These are phyloP conservation scores for Calycina herbarum DNA, from an alignment of 2,329 filamentous ascomycete species.

Conservation along the genomic window DNA sequence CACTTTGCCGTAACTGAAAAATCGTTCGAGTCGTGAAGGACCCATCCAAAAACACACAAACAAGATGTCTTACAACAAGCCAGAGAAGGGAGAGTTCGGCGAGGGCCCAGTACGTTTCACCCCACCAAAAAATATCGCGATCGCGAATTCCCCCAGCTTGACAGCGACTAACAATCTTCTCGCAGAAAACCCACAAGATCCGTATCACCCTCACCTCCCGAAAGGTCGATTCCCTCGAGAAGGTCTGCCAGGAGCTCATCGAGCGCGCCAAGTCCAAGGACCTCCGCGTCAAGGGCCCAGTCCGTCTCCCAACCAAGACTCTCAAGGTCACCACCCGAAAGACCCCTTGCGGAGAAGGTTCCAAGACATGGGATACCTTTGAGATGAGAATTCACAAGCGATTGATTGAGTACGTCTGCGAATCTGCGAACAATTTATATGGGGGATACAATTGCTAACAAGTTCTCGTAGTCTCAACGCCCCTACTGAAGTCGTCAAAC, in stretches of 20 bases:
- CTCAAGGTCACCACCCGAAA: slow-evolving; percentile 81
- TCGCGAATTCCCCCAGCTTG: not conserved
- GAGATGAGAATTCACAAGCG: slow-evolving; percentile 99
- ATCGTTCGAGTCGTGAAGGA: slow-evolving; percentile 81
- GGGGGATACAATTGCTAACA: not conserved
- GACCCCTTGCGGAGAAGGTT: slow-evolving; percentile 99
- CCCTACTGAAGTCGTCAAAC: slow-evolving; percentile 96
- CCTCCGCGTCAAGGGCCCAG: slow-evolving; percentile 96
- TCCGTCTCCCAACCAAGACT: slow-evolving; percentile 96
- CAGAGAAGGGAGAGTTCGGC: slow-evolving; percentile 79
- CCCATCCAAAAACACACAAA: slow-evolving; percentile 22
- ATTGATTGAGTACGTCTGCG: slow-evolving; percentile 75
- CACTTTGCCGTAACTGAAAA: slow-evolving; percentile 73
- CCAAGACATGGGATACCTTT: slow-evolving; percentile 98
- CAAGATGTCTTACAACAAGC: slow-evolving; percentile 93
- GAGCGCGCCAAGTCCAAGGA: slow-evolving; percentile 99
- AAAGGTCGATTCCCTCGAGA: slow-evolving; percentile 95
- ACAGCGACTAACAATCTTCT: slow-evolving; percentile 12
- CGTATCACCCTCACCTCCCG: slow-evolving; percentile 95
- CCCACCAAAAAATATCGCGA: not conserved
- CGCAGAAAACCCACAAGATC: slow-evolving; percentile 91
- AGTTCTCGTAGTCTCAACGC: slow-evolving; percentile 70
- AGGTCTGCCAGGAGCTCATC: slow-evolving; percentile 97
- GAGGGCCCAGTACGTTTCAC: slow-evolving; percentile 73
- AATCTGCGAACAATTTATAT: not conserved